Evolutionary conservation across 495 filamentous ascomycete species (phyloP), one percentile per base, ranked within the genome.

Genomic region (Penicillium paradoxum): DNA sequence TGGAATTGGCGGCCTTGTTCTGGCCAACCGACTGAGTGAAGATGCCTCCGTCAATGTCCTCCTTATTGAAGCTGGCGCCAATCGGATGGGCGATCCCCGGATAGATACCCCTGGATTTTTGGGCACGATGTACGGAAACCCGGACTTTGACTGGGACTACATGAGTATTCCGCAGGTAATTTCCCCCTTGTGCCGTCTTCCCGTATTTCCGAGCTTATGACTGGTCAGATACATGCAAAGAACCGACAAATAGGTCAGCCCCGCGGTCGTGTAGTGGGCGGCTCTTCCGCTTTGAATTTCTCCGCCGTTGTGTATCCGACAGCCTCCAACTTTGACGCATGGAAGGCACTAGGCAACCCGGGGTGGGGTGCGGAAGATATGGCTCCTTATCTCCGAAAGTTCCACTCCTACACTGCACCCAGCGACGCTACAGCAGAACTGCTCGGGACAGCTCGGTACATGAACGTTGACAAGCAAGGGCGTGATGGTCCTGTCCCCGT

Each of bases 141-240:
- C 71, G 0, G 72, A 78, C 17, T 79, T 76, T 59, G 79, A 80
- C 55, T 84, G 80, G 81, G 71, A 75, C 38, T 79, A 77, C 38
- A 66, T 59, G 39, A 80, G 76, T 10, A 62, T 71, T 13, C 79
- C 79, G 10, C 79, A 83, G 65, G 74, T 79, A 52, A 30, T 58
- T n/a, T 13, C 14, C 11, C 21, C 11, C 1, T 47, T 0, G 9
- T 7, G 27, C 19, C 27, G 13, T 4, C 2, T n/a, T 25, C 15
- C 14, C n/a, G 11, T 10, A 24, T 19, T 3, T 1, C 11, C 14
- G 30, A 37, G 4, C 45, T 34, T 0, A 40, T 21, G 24, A n/a
- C 33, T 51, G 13, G 46, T 10, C 22, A 45, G 54, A 48, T 19
- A 45, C 33, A 63, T 47, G 49, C 54, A 6, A 62, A 70, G n/a